phyloP scores from a whole-genome alignment of 164 flowering plant genomes.

The Stephania cephalantha region DNA sequence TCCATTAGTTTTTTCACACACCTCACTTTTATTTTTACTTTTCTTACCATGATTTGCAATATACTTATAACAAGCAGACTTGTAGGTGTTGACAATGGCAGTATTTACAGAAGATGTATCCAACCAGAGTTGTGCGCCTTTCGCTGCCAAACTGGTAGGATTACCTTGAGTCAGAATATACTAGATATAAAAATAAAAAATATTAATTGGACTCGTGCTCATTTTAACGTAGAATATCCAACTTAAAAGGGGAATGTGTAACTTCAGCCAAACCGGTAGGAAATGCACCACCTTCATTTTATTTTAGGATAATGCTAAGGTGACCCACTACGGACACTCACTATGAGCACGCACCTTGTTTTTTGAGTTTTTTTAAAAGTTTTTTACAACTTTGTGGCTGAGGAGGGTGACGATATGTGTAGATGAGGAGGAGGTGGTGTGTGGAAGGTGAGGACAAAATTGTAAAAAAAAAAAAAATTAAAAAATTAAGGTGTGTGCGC shows the following conservation, averaged over 20 bases:
- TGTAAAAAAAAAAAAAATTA: too few species aligned
- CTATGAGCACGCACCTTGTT: too few species aligned
- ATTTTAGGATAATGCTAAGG: not conserved
- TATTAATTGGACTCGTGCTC: not conserved
- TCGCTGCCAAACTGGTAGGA: constrained; percentile 57
- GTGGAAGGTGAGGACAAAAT: too few species aligned
- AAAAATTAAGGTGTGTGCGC: too few species aligned
- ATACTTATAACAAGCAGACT: constrained; percentile 46
- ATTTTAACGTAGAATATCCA: not conserved
- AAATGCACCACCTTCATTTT: not conserved
- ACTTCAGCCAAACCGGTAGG: not conserved
- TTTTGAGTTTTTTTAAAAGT: too few species aligned
- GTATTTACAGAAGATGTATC: constrained; percentile 79
- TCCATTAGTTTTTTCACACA: constrained; percentile 20
- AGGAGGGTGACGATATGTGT: too few species aligned
- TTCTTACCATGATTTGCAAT: constrained; percentile 16
- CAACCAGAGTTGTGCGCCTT: constrained; percentile 66
- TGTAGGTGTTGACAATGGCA: constrained; percentile 66
- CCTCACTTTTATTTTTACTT: constrained; percentile 22
- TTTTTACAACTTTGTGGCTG: too few species aligned
- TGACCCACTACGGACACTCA: too few species aligned
- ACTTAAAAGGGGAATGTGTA: not conserved
- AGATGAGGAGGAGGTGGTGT: too few species aligned
- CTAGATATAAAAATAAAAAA: not conserved
- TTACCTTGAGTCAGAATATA: constrained; percentile 2